A percentile compares a stretch with the other conserved stretches of the same genome.
phyloP scores from a whole-genome alignment of 768 basidiomycete species.

The Tulasnella sp. region DNA sequence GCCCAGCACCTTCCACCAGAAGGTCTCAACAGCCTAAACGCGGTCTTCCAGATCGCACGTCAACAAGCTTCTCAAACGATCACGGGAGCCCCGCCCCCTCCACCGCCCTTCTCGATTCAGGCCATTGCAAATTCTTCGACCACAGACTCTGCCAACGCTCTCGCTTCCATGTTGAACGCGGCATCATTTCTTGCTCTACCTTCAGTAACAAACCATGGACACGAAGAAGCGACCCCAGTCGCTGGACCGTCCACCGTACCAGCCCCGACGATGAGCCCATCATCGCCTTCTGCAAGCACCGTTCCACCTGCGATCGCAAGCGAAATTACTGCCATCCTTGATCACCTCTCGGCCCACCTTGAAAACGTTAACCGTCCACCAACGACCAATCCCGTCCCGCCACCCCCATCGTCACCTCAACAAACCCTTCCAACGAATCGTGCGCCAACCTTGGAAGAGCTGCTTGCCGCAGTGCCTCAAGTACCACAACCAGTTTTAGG shows the following conservation, averaged over 20 bases:
- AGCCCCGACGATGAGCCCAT: no score
- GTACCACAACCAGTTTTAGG: neutral
- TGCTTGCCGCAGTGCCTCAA: conserved; percentile 11
- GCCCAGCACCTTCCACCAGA: conserved; percentile 23
- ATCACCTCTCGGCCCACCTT: conserved; percentile 27
- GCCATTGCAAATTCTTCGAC: neutral
- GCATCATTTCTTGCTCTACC: neutral
- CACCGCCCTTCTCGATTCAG: neutral
- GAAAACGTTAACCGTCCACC: conserved; percentile 21
- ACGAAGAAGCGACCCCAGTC: neutral
- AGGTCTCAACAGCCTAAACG: conserved; percentile 19
- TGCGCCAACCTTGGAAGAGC: conserved; percentile 2
- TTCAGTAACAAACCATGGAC: neutral
- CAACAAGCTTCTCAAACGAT: conserved; percentile 19
- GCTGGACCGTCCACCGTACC: neutral
- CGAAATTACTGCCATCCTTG: conserved; percentile 29
- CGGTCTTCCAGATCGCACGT: conserved; percentile 23
- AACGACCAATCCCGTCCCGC: neutral
- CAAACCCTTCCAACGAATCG: conserved; percentile 1
- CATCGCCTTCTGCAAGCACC: neutral
- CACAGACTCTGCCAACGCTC: neutral
- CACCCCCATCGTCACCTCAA: neutral
- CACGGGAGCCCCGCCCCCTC: neutral
- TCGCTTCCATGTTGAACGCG: neutral
- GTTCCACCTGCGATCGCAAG: neutral